Percentiles rank a stretch among this genome's conserved stretches.
These are phyloP conservation scores for Lyophyllum decastes DNA, from an alignment of 768 basidiomycete genomes.

Conservation along the genomic window DNA sequence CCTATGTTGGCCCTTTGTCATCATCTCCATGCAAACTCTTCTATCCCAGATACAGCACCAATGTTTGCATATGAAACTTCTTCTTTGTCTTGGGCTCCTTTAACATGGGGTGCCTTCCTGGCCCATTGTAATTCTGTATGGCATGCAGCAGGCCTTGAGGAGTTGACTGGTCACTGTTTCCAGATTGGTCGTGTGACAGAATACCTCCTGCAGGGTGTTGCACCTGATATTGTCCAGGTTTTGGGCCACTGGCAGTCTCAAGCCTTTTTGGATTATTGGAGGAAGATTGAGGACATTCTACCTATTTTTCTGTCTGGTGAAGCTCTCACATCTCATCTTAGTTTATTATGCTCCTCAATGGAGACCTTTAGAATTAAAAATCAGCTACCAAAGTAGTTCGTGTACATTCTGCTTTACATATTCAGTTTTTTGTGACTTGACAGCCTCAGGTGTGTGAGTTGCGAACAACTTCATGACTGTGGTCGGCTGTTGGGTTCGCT, in stretches of 20 bases:
- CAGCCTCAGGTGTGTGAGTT: background rate
- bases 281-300: conserved; percentile 3
- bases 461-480: background rate
- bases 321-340: background rate
- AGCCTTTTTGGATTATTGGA: conserved; percentile 10
- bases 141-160: background rate
- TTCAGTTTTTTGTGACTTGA: background rate
- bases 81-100: conserved; percentile 20
- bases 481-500: background rate
- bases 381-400: background rate
- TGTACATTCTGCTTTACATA: background rate
- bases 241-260: conserved; percentile 6
- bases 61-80: background rate
- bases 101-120: background rate
- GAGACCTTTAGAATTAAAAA: background rate
- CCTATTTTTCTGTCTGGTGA: background rate
- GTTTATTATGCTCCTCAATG: background rate
- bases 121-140: conserved; percentile 1
- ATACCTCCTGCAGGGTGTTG: background rate
- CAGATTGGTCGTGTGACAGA: conserved; percentile 2
- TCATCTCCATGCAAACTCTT: background rate
- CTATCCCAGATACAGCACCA: background rate
- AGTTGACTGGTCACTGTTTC: conserved; percentile 1
- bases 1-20: background rate
- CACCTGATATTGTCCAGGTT: background rate